These are phyloP conservation scores for Primulina huaijiensis DNA, from an alignment of 257 asterid genomes.

Conservation along the genomic window DNA sequence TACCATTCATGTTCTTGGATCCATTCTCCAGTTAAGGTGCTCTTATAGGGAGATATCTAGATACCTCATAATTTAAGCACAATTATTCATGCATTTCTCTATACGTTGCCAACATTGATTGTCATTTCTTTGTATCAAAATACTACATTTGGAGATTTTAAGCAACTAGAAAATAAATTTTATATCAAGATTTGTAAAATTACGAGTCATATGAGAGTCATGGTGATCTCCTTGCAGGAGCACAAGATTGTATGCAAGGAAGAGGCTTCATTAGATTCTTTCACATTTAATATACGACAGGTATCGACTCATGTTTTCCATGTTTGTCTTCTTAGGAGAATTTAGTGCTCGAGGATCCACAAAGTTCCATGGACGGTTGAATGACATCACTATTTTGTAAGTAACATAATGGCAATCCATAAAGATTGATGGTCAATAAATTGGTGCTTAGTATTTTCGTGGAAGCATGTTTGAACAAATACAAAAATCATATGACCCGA, in stretches of 20 bases:
- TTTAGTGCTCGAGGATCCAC: constrained; percentile 4
- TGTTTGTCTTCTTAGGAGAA: constrained; percentile 17
- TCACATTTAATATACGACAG: constrained; percentile 4
- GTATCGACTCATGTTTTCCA: constrained; percentile 1
- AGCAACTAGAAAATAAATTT: constrained; percentile 19
- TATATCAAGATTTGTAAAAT: no score
- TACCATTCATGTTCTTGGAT: neutral
- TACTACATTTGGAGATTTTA: constrained; percentile 3
- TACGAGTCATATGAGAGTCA: no score
- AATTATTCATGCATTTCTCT: constrained; percentile 2
- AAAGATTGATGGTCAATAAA: constrained; percentile 7
- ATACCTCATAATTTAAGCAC: constrained; percentile 5
- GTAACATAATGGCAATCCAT: neutral
- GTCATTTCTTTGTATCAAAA: constrained; percentile 1
- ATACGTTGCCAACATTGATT: neutral
- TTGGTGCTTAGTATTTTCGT: constrained; percentile 12
- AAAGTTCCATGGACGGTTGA: constrained; percentile 12
- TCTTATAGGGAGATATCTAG: neutral
- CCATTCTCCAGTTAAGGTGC: neutral
- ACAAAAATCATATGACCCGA: constrained; percentile 9
- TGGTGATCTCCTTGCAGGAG: no score
- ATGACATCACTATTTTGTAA: neutral
- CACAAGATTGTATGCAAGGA: neutral
- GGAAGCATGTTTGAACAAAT: neutral
- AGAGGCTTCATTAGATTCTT: constrained; percentile 18